A percentile compares a stretch with the other conserved stretches of the same genome.
These are phyloP conservation scores for Flaveria robusta DNA, from an alignment of 129 eudicot genomes.

Conservation along the genomic window DNA sequence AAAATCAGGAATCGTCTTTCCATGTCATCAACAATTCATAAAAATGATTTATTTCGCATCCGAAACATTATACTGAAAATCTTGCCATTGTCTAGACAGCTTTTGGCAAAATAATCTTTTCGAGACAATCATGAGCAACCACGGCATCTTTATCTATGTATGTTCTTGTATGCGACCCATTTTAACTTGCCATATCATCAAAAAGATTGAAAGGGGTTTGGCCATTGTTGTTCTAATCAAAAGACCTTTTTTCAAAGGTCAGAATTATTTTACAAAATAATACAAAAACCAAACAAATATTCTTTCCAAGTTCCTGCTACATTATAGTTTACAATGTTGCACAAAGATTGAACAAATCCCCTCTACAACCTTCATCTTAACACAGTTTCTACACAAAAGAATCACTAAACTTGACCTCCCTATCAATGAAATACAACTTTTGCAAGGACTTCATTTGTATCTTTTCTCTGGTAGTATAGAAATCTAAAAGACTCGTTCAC, in stretches of 20 bases:
- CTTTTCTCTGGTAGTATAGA: not conserved
- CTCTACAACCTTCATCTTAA: not conserved
- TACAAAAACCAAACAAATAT: slow-evolving; percentile 4
- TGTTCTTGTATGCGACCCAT: too few relatives aligned
- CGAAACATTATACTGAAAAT: too few relatives aligned
- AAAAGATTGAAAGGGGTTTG: too few relatives aligned
- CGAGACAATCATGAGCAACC: too few relatives aligned
- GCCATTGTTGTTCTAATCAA: too few relatives aligned
- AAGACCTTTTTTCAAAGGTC: not conserved
- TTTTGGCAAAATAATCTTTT: too few relatives aligned
- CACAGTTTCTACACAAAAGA: slow-evolving; percentile 27
- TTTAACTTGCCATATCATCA: too few relatives aligned
- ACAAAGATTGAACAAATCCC: slow-evolving; percentile 23
- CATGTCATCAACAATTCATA: too few relatives aligned
- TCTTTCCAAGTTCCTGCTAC: slow-evolving; percentile 9
- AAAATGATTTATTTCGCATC: too few relatives aligned
- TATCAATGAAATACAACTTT: not conserved
- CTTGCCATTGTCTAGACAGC: too few relatives aligned
- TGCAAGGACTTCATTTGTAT: not conserved
- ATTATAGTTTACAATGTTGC: slow-evolving; percentile 23
- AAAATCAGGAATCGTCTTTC: too few relatives aligned
- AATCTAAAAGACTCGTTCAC: slow-evolving; percentile 70
- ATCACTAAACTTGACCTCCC: slow-evolving; percentile 25
- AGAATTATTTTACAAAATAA: slow-evolving; percentile 22
- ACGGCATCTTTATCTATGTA: too few relatives aligned